Base-by-base conservation (phyloP, 495 filamentous ascomycete genomes). In the Talaromyces borbonicus region DNA sequence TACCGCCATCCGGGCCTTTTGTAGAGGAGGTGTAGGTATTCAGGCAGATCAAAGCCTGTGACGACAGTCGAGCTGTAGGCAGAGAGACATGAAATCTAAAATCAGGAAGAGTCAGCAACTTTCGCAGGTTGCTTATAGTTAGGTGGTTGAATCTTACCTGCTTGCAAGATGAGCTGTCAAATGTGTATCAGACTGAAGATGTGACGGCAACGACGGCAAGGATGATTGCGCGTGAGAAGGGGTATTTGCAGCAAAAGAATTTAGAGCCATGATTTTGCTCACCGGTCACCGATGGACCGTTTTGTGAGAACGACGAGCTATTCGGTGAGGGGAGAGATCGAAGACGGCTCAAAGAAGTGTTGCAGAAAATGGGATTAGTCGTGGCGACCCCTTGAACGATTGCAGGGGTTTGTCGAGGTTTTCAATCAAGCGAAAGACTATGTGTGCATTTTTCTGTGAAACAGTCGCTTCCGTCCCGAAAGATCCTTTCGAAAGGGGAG, bases 171-270 rank as follows among this genome's bases (percentile, higher is more conserved):
- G 92, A 24, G 90, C 87, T 2, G 92, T 98, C 51, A 97, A 69
- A 60, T 95, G 87, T 32, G 90, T 96, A 65, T 97, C 92, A 45
- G 90, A 95, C 67, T 97, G 92, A 24, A 90, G 74, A 73, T 98
- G 92, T 26, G 83, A 73, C 25, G 92, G 92, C 44, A 98, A 68
- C 22, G 87, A 80, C 24, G 89, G 86, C 32, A 98, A 72, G 25
- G 90, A 95, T 27, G 87, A 75, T 60, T 95, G 88, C n/a, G 84
- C 82, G 61, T 95, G 85, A 50, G 85, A 78, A 8, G 73, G 72
- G 27, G 60, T 51, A 43, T 54, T 56, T 43, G 56, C 62, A 18
- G 56, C 52, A 46, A 60, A 48, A 8, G 59, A 60, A 40, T 50
- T 57, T 55, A 59, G 62, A 39, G 54, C 67, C 68, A 70, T 72